phyloP scores from a whole-genome alignment of 2,329 filamentous ascomycete species.

The Pestalotiopsis fici region DNA sequence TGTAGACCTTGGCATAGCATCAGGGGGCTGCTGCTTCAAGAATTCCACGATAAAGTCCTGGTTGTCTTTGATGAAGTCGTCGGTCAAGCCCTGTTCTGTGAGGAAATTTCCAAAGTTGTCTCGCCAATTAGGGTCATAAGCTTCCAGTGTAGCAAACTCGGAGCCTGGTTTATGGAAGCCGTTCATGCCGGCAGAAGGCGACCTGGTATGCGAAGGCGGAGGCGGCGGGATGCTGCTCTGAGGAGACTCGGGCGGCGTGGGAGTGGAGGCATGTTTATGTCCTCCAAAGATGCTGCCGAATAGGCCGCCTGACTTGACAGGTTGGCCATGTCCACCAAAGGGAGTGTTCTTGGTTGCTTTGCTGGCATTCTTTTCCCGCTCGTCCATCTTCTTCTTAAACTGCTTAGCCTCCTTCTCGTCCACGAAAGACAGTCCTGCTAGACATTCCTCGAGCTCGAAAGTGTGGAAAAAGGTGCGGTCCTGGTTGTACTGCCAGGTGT shows the following conservation, averaged over 20 bases:
- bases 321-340: constrained; percentile 60
- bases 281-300: constrained; percentile 64
- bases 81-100: constrained; percentile 62
- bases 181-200: constrained; percentile 48
- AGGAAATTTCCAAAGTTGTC: constrained; percentile 67
- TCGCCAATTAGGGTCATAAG: constrained; percentile 65
- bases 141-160: constrained; percentile 64
- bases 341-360: constrained; percentile 81
- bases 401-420: constrained; percentile 98
- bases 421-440: constrained; percentile 87
- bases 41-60: constrained; percentile 70
- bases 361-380: constrained; percentile 92
- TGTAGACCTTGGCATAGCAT: constrained; percentile 32
- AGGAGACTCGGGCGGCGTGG: constrained; percentile 59
- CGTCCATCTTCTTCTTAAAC: constrained; percentile 97
- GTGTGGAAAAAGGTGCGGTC: constrained; percentile 97
- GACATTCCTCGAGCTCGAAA: constrained; percentile 91
- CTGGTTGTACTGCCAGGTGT: constrained; percentile 92
- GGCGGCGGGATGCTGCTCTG: constrained; percentile 32
- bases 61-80: constrained; percentile 68
- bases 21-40: constrained; percentile 54
- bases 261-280: constrained; percentile 60
- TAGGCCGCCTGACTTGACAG: constrained; percentile 45
- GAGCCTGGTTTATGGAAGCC: constrained; percentile 42
- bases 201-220: constrained; percentile 32